phyloP scores from a whole-genome alignment of 176 grass and related monocot genomes.

The Cocos nucifera region DNA sequence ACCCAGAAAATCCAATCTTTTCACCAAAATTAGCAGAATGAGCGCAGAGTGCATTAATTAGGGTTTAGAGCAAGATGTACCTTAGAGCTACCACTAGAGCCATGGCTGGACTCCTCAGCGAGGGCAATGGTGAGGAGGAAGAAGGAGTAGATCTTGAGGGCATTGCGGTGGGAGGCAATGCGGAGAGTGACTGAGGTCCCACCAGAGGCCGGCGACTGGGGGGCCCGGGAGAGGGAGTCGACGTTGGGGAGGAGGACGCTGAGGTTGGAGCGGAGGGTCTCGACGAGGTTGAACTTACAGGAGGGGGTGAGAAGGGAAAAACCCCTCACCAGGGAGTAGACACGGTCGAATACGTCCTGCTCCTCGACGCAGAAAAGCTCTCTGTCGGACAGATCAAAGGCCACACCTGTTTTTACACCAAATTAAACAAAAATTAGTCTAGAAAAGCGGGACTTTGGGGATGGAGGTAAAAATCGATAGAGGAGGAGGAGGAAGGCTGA shows the following conservation, averaged over 20 bases:
- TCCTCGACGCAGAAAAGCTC: conserved; percentile 95
- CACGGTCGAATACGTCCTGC: conserved; percentile 70
- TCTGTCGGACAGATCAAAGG: conserved; percentile 83
- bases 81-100: conserved; percentile 35
- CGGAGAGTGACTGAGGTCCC: conserved; percentile 31
- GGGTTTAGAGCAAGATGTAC: conserved; percentile 18
- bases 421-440: conserved; percentile 8
- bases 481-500: conserved; percentile 1
- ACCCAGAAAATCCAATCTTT: conserved; percentile 13
- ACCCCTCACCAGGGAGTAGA: conserved; percentile 73
- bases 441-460: not conserved
- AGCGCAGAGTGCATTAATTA: not conserved
- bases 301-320: conserved; percentile 53
- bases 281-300: conserved; percentile 83
- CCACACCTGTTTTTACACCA: conserved; percentile 39
- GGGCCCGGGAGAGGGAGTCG: conserved; percentile 63
- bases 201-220: conserved; percentile 31
- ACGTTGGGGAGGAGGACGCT: conserved; percentile 87
- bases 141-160: conserved; percentile 87
- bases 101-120: conserved; percentile 32
- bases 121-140: conserved; percentile 69
- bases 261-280: conserved; percentile 88
- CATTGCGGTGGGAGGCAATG: conserved; percentile 70
- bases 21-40: too few species aligned
- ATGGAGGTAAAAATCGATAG: not conserved